Base-by-base conservation (phyloP, 306 rosid species). In the Malus sieversii region DNA sequence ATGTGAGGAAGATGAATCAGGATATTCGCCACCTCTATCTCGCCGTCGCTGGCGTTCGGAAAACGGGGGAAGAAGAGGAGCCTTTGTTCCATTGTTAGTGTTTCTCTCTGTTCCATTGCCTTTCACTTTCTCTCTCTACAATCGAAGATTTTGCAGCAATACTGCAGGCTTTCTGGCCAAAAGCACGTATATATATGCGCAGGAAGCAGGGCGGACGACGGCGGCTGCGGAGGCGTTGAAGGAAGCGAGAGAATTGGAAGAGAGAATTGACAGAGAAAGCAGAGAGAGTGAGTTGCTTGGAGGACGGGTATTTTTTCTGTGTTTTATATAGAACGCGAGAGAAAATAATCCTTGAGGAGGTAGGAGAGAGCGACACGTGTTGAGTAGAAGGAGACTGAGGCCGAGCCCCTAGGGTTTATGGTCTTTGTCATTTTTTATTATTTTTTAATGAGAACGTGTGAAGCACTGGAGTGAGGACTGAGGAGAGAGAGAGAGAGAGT, bases 321-420 rank as follows among this genome's bases (percentile, higher is more conserved):
- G 59, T 38, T 60, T 55, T 78, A 57, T 78, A 57, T 62, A 75
- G 38, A 69, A 46, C 51, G 57, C 10, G 30, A 27, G 62, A 6
- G 51, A 65, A 82, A 62, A 71, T 45, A 84, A 72, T 48, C 71
- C 66, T 13, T 30, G n/a, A 55, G 33, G 53, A 72, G 74, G 77
- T 53, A 5, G 70, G 22, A 61, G 75, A 42, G 53, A 0, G 10
- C 51, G 85, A 88, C 92, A 88, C 92, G 92, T 84, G 92, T 75
- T 80, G 16, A 2, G 0, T 22, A 8, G 63, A 57, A 66, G 75
- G 77, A 29, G 82, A 85, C 78, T 77, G 84, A 74, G 78, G 71
- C 65, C 25, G 22, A 61, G 16, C 40, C 25, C 46, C 85, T 84
- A 87, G 91, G 91, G 91, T 83, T 85, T 79, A 75, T 62, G 72